Base-by-base conservation (phyloP, 805 yeast species). In the Starmerella vaccinii region DNA sequence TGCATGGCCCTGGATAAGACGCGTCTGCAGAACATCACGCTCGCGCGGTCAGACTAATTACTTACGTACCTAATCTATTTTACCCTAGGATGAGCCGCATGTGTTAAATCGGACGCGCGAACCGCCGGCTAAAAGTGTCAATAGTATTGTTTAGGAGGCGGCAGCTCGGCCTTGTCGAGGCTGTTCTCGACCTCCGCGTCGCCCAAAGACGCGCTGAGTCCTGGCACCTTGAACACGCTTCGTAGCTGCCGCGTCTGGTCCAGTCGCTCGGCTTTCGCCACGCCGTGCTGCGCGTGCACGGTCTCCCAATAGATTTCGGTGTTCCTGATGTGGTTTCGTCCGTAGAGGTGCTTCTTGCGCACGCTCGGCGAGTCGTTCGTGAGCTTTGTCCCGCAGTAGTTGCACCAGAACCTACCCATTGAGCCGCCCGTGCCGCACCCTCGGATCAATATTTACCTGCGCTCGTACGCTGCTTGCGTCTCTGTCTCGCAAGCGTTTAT, bases 321-420 rank as follows among this genome's bases (percentile, higher is more conserved):
- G 15, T 50, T 46, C 10, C 21, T 23, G 10, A 40, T 26, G 33
- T 60, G 63, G 37, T 51, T 53, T 46, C 47, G 50, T 2, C 63
- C 63, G 5, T 18, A 19, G 29, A 57, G 46, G 45, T 60, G 63
- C 53, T 55, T 52, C 6, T 35, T 22, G 21, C 60, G 51, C 10
- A 51, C 55, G 22, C 54, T 29, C 8, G 52, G 47, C 16, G 63
- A 55, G 47, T 58, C 59, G 41, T 53, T 55, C 15, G 59, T 53
- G 16, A 60, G 52, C 33, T 40, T 51, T 6, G 49, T 46, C 10
- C 52, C 47, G 43, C 63, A 60, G 47, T 53, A 60, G 19, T 53
- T 40, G 50, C 63, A 60, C 50, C 51, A 50, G 54, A 57, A 57
- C n/a, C 24, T 46, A 29, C 50, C 54, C 58, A 56, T 56, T 12